Percentiles rank a stretch among this genome's conserved stretches.
phyloP scores from a whole-genome alignment of 2,329 filamentous ascomycete genomes.

The Akanthomyces uredinophilus region DNA sequence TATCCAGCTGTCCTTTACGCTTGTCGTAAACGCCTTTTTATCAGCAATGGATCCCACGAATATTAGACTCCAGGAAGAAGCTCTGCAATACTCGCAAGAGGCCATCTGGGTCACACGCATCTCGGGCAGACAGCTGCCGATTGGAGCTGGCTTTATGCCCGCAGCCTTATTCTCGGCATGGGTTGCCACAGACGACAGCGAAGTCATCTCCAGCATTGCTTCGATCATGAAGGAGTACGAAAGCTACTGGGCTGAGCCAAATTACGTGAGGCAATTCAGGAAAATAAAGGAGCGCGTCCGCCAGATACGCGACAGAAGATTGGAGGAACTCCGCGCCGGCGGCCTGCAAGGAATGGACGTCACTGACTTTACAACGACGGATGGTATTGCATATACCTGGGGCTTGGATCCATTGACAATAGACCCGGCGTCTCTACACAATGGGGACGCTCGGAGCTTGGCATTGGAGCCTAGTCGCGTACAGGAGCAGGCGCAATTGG shows the following conservation, averaged over 20 bases:
- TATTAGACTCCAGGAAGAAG: constrained; percentile 16
- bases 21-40: constrained; percentile 23
- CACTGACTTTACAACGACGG: neutral
- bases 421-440: neutral
- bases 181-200: constrained; percentile 25
- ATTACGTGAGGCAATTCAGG: constrained; percentile 9
- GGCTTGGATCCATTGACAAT: neutral
- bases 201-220: constrained; percentile 11
- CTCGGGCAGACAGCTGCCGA: constrained; percentile 21
- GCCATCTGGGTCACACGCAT: constrained; percentile 20
- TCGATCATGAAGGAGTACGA: constrained; percentile 19
- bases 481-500: neutral
- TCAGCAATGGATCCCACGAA: constrained; percentile 18
- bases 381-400: constrained; percentile 4
- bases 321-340: neutral
- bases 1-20: constrained; percentile 19
- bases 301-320: neutral
- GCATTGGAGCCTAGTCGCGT: neutral
- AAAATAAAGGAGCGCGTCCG: constrained; percentile 10
- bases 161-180: constrained; percentile 23
- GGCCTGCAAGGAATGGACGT: constrained; percentile 4
- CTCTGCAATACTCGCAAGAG: constrained; percentile 20
- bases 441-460: neutral
- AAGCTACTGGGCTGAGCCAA: constrained; percentile 17
- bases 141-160: constrained; percentile 25